Evolutionary conservation across 1,284 basidiomycete genomes (phyloP).

Genomic region (Papiliotrema laurentii): DNA sequence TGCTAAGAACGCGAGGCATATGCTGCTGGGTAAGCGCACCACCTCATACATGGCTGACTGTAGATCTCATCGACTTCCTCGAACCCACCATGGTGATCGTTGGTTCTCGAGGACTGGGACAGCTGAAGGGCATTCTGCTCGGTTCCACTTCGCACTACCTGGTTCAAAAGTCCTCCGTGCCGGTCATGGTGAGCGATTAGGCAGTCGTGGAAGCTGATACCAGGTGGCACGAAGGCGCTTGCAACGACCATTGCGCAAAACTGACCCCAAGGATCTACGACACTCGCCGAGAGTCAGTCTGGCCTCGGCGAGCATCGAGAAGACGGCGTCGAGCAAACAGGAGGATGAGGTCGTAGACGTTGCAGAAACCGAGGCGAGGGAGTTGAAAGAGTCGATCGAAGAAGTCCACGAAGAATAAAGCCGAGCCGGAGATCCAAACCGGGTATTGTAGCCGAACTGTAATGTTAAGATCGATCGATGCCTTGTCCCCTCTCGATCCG

Average conservation of each 20-base stretch:
- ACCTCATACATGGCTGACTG: slow-evolving; percentile 1
- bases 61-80: slow-evolving; percentile 83
- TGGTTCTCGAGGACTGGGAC: slow-evolving; percentile 83
- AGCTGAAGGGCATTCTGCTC: slow-evolving; percentile 87
- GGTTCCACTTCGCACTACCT: slow-evolving; percentile 98
- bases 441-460: background rate
- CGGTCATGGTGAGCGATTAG: slow-evolving; percentile 63
- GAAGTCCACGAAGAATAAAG: background rate
- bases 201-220: background rate
- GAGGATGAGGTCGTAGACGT: slow-evolving; percentile 48
- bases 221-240: slow-evolving; percentile 69
- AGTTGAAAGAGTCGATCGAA: slow-evolving; percentile 8
- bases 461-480: background rate
- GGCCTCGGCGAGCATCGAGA: slow-evolving; percentile 75
- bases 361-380: slow-evolving; percentile 33
- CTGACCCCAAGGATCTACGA: slow-evolving; percentile 47
- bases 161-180: slow-evolving; percentile 85
- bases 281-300: slow-evolving; percentile 68
- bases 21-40: slow-evolving; percentile 65
- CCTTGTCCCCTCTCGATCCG: too few species aligned
- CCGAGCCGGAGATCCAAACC: background rate
- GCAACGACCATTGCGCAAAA: slow-evolving; percentile 60
- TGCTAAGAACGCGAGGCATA: slow-evolving; percentile 87
- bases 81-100: slow-evolving; percentile 93
- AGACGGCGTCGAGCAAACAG: slow-evolving; percentile 45